Base-by-base conservation (phyloP, 1,284 basidiomycete genomes). In the Tetrapyrgos nigripes region DNA sequence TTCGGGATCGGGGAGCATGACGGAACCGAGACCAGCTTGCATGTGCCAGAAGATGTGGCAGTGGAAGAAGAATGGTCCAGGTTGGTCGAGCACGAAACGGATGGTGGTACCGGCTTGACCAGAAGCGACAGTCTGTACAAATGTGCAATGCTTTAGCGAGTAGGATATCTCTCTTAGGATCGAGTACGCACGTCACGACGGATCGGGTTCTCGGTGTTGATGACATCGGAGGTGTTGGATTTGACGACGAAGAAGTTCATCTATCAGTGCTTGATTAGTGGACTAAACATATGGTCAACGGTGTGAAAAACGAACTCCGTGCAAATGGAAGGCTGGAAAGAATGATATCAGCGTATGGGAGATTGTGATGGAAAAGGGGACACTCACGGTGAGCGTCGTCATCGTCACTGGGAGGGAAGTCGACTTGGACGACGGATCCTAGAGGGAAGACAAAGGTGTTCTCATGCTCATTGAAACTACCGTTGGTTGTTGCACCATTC, bases 11-110 rank as follows among this genome's bases (percentile, higher is more conserved):
- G 61, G 56, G 14, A 66, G 61, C 63, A 66, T 59, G 26, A 71
- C 67, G 10, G 68, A 66, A 9, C 63, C 70, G 28, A 71, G 66
- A 59, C 70, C 70, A 28, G 69, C 70, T 17, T 65, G 64, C 60
- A 67, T 63, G 57, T 71, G 68, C 68, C 68, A 69, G 64, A 69
- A 68, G 59, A 69, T 69, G 57, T 69, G 68, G 46, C 68, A 69
- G 52, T 69, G 68, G 68, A 68, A 71, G 58, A 66, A 63, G 68
- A 67, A 62, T 1, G 60, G 57, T 13, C 61, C 61, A 45, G 40
- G 31, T 31, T 52, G 52, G 33, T 56, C 54, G 24, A 50, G 50
- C 8, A n/a, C 14, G 29, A 49, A 57, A 3, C 57, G 52, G 43
- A 59, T 6, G 14, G 40, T 53, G 19, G 31, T 54, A 24, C 53